Conservation (phyloP, 148 eudicot species). For the Euryodendron excelsum region DNA sequence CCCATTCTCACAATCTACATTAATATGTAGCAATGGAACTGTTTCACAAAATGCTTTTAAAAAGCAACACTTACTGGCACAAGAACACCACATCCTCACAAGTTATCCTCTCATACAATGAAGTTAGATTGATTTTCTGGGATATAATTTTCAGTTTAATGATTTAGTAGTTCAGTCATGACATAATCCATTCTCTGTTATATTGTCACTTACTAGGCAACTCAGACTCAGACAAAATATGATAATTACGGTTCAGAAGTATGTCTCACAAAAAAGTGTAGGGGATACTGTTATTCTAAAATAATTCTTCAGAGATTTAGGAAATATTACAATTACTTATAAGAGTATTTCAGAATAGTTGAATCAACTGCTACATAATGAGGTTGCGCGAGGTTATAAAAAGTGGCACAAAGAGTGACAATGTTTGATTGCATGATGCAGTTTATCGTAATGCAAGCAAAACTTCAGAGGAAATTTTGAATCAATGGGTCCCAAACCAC, state of each 20-base stretch:
- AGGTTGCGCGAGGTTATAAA: not conserved
- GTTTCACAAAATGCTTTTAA: not conserved
- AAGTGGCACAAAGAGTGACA: not conserved
- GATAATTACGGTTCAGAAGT: not conserved
- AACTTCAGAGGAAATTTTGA: not conserved
- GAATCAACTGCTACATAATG: not conserved
- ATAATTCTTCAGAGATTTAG: not conserved
- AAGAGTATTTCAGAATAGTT: not conserved
- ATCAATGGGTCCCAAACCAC: not conserved
- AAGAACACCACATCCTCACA: not conserved
- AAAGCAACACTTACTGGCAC: not conserved
- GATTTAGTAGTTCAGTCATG: not conserved
- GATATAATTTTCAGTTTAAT: not conserved
- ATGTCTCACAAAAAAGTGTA: not conserved
- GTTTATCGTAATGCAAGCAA: not conserved
- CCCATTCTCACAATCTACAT: not conserved
- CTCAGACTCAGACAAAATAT: not conserved
- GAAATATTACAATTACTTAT: not conserved
- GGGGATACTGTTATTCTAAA: not conserved
- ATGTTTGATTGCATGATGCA: not conserved
- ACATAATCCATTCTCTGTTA: not conserved
- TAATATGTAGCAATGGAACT: not conserved
- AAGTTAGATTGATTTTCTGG: not conserved
- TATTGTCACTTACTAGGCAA: not conserved
- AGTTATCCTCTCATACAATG: not conserved